Evolutionary conservation across 176 grass and related monocot species (phyloP).

Genomic region (Aegilops umbellulata): DNA sequence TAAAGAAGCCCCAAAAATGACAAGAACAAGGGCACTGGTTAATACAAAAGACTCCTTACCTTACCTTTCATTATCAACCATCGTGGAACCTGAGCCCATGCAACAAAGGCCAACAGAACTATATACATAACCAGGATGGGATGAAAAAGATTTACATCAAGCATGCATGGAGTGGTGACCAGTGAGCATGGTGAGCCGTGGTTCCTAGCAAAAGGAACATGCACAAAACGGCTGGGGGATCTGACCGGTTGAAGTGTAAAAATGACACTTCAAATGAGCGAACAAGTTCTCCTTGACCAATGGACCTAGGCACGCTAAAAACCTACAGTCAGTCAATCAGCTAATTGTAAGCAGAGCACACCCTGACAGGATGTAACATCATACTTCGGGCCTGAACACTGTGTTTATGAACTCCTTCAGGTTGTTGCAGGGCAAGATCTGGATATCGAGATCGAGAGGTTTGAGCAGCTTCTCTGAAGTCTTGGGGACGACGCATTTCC

Average conservation of each 20-base stretch:
- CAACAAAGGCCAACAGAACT: background rate
- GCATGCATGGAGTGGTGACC: background rate
- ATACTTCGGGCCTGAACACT: slow-evolving; percentile 38
- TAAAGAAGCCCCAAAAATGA: background rate
- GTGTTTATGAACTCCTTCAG: slow-evolving; percentile 83
- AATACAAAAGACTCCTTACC: background rate
- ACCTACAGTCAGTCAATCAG: slow-evolving; percentile 13
- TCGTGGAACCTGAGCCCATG: background rate
- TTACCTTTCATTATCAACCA: background rate
- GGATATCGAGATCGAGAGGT: slow-evolving; percentile 44
- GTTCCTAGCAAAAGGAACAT: background rate
- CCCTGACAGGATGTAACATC: background rate
- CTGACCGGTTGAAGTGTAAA: background rate
- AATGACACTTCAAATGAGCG: slow-evolving; percentile 6
- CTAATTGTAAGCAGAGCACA: background rate
- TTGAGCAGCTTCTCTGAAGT: slow-evolving; percentile 51
- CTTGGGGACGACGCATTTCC: slow-evolving; percentile 76
- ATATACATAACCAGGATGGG: background rate
- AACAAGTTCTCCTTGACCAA: background rate
- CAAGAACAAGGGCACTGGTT: background rate
- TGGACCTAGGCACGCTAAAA: background rate
- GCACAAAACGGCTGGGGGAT: background rate
- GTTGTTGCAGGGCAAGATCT: slow-evolving; percentile 72
- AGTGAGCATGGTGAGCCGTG: background rate
- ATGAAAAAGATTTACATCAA: background rate